Percentiles rank a stretch among this genome's conserved stretches.
Evolutionary conservation across 768 basidiomycete species (phyloP).

Genomic region (Pleurotus eryngii): DNA sequence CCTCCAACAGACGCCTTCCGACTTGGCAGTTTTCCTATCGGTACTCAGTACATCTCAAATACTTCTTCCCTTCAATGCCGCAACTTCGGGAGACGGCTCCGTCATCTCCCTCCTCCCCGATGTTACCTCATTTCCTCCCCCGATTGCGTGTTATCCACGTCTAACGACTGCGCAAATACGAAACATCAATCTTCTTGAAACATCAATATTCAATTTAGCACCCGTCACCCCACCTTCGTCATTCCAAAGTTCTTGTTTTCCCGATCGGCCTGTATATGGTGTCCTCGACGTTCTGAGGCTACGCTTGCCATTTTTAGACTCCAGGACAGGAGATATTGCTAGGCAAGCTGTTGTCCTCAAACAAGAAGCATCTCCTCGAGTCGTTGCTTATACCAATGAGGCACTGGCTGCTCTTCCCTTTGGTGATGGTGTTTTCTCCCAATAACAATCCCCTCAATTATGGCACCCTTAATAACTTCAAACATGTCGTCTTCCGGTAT

Average conservation of each 20-base stretch:
- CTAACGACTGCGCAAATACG: slow-evolving; percentile 36
- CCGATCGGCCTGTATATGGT: slow-evolving; percentile 60
- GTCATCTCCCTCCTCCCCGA: slow-evolving; percentile 39
- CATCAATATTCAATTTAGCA: slow-evolving; percentile 48
- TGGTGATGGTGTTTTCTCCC: neutral
- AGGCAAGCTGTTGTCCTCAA: slow-evolving; percentile 50
- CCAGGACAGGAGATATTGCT: slow-evolving; percentile 31
- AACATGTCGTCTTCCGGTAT: slow-evolving; percentile 58
- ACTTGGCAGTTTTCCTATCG: slow-evolving; percentile 45
- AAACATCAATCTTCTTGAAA: slow-evolving; percentile 46
- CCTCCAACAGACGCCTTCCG: slow-evolving; percentile 40
- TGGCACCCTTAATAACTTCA: slow-evolving; percentile 49
- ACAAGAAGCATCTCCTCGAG: slow-evolving; percentile 41
- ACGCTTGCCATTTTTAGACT: slow-evolving; percentile 54
- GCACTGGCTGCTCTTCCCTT: slow-evolving; percentile 44
- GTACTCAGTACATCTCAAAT: slow-evolving; percentile 44
- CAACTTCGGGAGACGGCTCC: slow-evolving; percentile 24
- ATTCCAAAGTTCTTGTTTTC: slow-evolving; percentile 52
- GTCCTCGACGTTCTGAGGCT: slow-evolving; percentile 54
- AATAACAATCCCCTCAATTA: slow-evolving; percentile 48
- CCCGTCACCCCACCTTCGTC: slow-evolving; percentile 20
- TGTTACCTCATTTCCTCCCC: slow-evolving; percentile 52
- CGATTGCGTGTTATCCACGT: slow-evolving; percentile 59
- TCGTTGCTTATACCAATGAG: slow-evolving; percentile 49
- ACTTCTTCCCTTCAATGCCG: slow-evolving; percentile 58